A percentile compares a stretch with the other conserved stretches of the same genome.
Conservation (phyloP, 257 asterid genomes). For the Salvia rosmarinus region DNA sequence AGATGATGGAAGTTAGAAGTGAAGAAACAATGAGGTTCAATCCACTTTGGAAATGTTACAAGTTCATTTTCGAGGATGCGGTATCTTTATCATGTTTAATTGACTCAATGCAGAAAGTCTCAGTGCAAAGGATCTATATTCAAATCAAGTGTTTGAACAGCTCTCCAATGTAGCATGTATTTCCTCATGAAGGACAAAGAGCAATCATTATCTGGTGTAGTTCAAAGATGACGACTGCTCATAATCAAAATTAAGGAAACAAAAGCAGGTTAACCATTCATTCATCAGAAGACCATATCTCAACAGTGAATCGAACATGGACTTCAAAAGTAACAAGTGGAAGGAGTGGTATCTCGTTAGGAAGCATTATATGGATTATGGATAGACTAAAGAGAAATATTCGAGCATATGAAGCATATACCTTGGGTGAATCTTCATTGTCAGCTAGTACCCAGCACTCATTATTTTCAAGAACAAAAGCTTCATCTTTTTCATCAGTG, state of each 20-base stretch:
- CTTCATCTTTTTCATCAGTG: slow-evolving; percentile 68
- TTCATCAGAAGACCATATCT: background rate
- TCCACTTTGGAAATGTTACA: background rate
- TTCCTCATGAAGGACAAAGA: background rate
- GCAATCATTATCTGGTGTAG: background rate
- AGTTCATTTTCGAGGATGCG: background rate
- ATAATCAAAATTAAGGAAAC: background rate
- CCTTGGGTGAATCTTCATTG: slow-evolving; percentile 68
- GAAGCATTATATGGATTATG: slow-evolving; percentile 18
- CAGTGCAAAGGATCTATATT: background rate
- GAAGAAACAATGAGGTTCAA: background rate
- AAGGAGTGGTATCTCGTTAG: background rate
- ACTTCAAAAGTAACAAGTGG: background rate
- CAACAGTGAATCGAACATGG: background rate
- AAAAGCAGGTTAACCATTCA: slow-evolving; percentile 1
- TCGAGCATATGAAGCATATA: slow-evolving; percentile 35
- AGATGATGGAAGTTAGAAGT: background rate
- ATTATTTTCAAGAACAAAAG: slow-evolving; percentile 78
- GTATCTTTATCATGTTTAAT: background rate
- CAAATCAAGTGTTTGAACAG: background rate
- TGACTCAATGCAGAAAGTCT: background rate
- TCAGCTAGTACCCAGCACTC: slow-evolving; percentile 88
- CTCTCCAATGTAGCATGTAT: background rate
- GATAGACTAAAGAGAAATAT: background rate
- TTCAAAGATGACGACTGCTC: background rate